These are phyloP conservation scores for Orbilia blumenaviensis DNA, from an alignment of 2,329 filamentous ascomycete genomes.

Conservation along the genomic window DNA sequence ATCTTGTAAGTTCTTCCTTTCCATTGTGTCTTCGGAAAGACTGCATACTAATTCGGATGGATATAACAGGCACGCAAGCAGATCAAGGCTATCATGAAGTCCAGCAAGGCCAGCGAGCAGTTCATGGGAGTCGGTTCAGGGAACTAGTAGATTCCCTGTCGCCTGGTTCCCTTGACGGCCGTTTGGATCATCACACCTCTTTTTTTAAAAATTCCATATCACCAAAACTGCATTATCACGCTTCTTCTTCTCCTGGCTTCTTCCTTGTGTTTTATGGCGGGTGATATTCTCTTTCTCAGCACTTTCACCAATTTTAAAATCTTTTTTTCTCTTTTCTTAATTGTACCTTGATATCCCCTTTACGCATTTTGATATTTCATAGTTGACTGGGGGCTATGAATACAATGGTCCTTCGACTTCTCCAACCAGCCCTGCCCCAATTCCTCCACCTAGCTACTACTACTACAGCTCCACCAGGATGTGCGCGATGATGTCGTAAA, in stretches of 20 bases:
- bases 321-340: not conserved
- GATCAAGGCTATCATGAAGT: slow-evolving; percentile 31
- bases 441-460: no score
- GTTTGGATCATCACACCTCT: not conserved
- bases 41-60: not conserved
- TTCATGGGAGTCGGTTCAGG: slow-evolving; percentile 53
- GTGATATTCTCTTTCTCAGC: slow-evolving; percentile 13
- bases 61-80: slow-evolving; percentile 34
- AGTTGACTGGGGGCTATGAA: not conserved
- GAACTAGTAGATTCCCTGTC: slow-evolving; percentile 31
- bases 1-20: slow-evolving; percentile 62
- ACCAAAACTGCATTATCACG: not conserved
- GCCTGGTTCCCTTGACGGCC: not conserved
- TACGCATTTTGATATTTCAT: slow-evolving; percentile 23
- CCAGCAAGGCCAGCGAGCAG: slow-evolving; percentile 36
- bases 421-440: no score
- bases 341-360: slow-evolving; percentile 36
- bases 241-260: not conserved
- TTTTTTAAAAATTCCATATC: slow-evolving; percentile 3
- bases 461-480: not conserved
- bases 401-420: no score
- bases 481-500: not conserved
- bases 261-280: not conserved
- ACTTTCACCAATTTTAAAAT: no score
- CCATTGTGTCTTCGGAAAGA: not conserved